Evolutionary conservation across 2,329 filamentous ascomycete species (phyloP).

Genomic region (Nigrospora oryzae): DNA sequence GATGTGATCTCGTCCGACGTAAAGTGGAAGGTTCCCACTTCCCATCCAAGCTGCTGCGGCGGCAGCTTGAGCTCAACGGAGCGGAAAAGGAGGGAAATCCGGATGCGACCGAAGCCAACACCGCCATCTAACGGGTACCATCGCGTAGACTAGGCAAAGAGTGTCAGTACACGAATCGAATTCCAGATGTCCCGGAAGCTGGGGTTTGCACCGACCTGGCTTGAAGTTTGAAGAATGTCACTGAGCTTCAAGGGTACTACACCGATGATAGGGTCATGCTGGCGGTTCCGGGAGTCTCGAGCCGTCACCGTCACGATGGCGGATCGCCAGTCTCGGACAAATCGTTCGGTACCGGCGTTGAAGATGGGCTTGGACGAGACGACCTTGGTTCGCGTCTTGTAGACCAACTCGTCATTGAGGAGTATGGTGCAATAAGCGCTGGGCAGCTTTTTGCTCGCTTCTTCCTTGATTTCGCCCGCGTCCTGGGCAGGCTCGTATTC

Average conservation of each 20-base stretch:
- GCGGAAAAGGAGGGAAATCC: constrained; percentile 83
- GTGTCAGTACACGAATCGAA: no score
- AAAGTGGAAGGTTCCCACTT: constrained; percentile 92
- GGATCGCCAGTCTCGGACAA: constrained; percentile 88
- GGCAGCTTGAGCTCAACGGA: constrained; percentile 81
- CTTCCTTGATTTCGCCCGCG: constrained; percentile 79
- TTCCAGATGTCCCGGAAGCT: no score
- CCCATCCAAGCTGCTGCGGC: constrained; percentile 82
- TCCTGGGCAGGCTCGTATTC: constrained; percentile 85
- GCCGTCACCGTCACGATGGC: constrained; percentile 80
- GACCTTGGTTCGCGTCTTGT: constrained; percentile 91
- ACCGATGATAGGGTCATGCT: constrained; percentile 91
- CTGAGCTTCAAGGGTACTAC: constrained; percentile 83
- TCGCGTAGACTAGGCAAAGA: constrained; percentile 44
- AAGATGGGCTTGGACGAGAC: constrained; percentile 94
- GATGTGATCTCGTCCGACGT: constrained; percentile 61
- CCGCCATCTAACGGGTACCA: constrained; percentile 98
- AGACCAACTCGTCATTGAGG: constrained; percentile 80
- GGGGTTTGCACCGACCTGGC: constrained; percentile 41
- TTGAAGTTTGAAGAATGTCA: constrained; percentile 79
- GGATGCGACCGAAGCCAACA: constrained; percentile 81
- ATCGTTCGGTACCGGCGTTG: constrained; percentile 90
- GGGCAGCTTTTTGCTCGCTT: constrained; percentile 70
- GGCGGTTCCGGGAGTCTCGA: constrained; percentile 77
- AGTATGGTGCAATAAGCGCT: constrained; percentile 92